Evolutionary conservation across 345 rosid genomes (phyloP).

Genomic region (Chamaenerion angustifolium): DNA sequence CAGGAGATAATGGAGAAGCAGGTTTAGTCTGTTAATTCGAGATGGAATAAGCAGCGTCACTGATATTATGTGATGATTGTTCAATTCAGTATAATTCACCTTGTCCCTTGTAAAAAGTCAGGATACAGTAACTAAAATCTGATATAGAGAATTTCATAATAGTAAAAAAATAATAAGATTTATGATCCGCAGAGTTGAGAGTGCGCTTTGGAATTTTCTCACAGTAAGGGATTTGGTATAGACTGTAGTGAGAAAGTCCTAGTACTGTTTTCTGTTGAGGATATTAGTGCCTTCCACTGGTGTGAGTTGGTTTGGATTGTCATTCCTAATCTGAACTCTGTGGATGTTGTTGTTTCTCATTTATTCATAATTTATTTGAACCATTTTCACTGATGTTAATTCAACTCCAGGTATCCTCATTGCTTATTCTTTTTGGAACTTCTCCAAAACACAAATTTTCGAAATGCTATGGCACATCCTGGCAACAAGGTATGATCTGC

Average conservation of each 20-base stretch:
- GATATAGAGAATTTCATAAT: too few relatives aligned
- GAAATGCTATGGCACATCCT: slow-evolving; percentile 96
- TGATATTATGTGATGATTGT: too few relatives aligned
- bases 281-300: not conserved
- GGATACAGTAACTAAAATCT: too few relatives aligned
- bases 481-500: slow-evolving; percentile 58
- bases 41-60: too few relatives aligned
- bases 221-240: too few relatives aligned
- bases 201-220: too few relatives aligned
- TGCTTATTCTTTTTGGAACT: slow-evolving; percentile 88
- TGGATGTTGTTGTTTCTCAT: not conserved
- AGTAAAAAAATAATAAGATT: too few relatives aligned
- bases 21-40: too few relatives aligned
- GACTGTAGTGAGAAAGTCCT: not conserved
- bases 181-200: too few relatives aligned
- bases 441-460: slow-evolving; percentile 87
- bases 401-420: slow-evolving; percentile 81
- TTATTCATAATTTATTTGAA: not conserved
- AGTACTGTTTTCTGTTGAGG: not conserved
- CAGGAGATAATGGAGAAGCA: too few relatives aligned
- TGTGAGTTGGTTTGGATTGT: not conserved
- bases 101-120: too few relatives aligned
- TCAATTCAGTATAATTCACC: too few relatives aligned
- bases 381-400: not conserved
- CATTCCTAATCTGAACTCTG: not conserved